Evolutionary conservation across 129 eudicot genomes (phyloP).

Genomic region (Flaveria bidentis): DNA sequence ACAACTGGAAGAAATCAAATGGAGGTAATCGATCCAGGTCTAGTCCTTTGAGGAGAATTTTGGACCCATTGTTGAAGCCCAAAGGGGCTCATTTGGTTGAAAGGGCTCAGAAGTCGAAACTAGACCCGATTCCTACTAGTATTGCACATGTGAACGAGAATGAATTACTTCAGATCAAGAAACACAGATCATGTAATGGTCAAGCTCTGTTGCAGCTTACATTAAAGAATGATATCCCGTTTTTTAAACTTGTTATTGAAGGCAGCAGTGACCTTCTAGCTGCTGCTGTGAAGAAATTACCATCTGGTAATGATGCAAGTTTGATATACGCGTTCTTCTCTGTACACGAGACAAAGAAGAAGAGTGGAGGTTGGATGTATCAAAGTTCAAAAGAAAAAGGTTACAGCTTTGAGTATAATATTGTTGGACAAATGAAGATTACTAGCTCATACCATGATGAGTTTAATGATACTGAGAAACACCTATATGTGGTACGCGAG

Average conservation of each 20-base stretch:
- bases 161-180: constrained; percentile 41
- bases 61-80: constrained; percentile 71
- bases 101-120: constrained; percentile 32
- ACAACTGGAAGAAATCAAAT: constrained; percentile 33
- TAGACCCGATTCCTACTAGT: constrained; percentile 25
- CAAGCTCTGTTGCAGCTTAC: constrained; percentile 79
- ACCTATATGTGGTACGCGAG: constrained; percentile 47
- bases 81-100: constrained; percentile 50
- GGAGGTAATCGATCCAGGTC: constrained; percentile 49
- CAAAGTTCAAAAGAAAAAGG: constrained; percentile 59
- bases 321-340: constrained; percentile 64
- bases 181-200: constrained; percentile 32
- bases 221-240: constrained; percentile 61
- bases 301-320: constrained; percentile 56
- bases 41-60: constrained; percentile 79
- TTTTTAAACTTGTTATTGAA: constrained; percentile 69
- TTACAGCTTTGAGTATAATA: constrained; percentile 47
- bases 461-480: constrained; percentile 34
- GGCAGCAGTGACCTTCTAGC: constrained; percentile 67
- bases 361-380: constrained; percentile 67
- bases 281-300: constrained; percentile 61
- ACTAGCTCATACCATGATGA: constrained; percentile 40
- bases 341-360: constrained; percentile 70
- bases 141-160: constrained; percentile 12
- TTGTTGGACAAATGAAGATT: constrained; percentile 71